Evolutionary conservation across 805 yeast genomes (phyloP).

Genomic region (Monosporozyma servazzii): DNA sequence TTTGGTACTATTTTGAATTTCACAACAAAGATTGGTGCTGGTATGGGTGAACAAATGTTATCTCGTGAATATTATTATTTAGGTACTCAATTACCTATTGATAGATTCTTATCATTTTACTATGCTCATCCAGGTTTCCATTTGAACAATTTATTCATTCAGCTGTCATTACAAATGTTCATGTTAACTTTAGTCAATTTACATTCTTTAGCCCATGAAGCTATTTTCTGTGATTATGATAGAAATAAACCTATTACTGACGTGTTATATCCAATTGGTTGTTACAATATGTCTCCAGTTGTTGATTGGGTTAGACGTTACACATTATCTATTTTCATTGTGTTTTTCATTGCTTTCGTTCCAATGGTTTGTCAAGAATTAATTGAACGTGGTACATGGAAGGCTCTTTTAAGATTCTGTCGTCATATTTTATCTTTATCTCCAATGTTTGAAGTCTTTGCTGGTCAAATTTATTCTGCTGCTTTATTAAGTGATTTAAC

Average conservation of each 20-base stretch:
- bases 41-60: constrained; percentile 86
- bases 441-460: constrained; percentile 77
- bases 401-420: constrained; percentile 57
- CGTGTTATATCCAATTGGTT: constrained; percentile 55
- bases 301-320: constrained; percentile 78
- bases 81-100: constrained; percentile 73
- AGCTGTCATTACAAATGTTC: constrained; percentile 63
- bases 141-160: constrained; percentile 69
- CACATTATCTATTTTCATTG: constrained; percentile 71
- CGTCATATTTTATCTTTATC: constrained; percentile 64
- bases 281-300: constrained; percentile 65
- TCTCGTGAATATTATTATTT: constrained; percentile 76
- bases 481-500: constrained; percentile 62
- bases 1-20: constrained; percentile 79
- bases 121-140: constrained; percentile 87
- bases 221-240: constrained; percentile 60
- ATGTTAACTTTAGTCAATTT: constrained; percentile 61
- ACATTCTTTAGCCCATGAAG: constrained; percentile 64
- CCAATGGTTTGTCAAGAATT: constrained; percentile 74
- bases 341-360: constrained; percentile 68
- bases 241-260: constrained; percentile 60
- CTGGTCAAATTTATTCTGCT: constrained; percentile 68
- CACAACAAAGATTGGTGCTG: constrained; percentile 85
- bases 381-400: constrained; percentile 75
- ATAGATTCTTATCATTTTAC: constrained; percentile 72